Evolutionary conservation across 192 early-diverging fungal species (phyloP), one percentile per base, ranked within the genome.

Genomic region (Chytriomyces confervae): DNA sequence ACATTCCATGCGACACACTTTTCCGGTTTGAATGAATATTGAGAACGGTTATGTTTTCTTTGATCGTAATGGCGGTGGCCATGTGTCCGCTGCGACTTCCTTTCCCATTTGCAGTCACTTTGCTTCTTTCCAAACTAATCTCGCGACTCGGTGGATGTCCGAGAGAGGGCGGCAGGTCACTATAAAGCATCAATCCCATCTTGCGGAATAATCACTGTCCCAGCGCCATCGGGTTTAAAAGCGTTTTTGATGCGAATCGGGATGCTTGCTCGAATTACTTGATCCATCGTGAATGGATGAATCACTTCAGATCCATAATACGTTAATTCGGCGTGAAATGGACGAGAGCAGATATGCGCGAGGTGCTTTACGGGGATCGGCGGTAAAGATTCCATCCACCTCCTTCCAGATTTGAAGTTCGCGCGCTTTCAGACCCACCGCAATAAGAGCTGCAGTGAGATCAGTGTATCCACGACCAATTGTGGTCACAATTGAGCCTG

Each of bases 351-450:
- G 83, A 23, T 92, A 86, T 2, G 97, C 97, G 18, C 86, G 76
- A 27, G 91, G 92, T 24, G 94, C 97, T 80, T 99, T 99, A 71
- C 97, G 94, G 10, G 97, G 97, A 78, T 99, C 97, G 5, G 97
- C 97, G 13, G 96, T 99, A 79, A 97, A 99, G 75, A 99, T 99
- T 62, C 97, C 97, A 72, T 99, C 97, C 7, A 99, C 97, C 76
- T 99, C 97, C 81, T 99, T 99, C 96, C 96, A 99, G 11, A 99
- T 94, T 81, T 99, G 97, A 74, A 99, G 89, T 75, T 99, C 97
- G 61, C 92, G 87, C 13, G 97, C 97, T 63, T 87, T 80, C 6
- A 96, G 76, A 8, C 91, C 97, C 8, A 98, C 97, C 5, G 97
- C 95, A 49, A 95, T 89, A 64, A 99, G 86, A 1, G 97, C 97